Evolutionary conservation across 139 green algal genomes (phyloP).

Genomic region (Zygnema cylindricum): DNA sequence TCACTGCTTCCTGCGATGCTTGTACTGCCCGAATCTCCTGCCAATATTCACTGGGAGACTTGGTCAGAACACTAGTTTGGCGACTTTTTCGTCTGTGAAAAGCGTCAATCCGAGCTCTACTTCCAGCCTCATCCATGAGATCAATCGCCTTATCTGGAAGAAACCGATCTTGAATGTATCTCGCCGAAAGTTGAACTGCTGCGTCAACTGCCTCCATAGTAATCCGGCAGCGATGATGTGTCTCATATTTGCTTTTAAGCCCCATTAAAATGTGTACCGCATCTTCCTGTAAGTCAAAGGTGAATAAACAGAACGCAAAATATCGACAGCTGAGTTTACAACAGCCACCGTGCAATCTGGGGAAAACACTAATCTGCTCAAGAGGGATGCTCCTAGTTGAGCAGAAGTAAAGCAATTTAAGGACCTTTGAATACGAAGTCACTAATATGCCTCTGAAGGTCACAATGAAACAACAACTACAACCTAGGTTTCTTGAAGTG

Average conservation of each 20-base stretch:
- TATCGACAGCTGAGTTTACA: too few species aligned
- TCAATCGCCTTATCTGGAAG: constrained; percentile 98
- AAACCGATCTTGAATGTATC: constrained; percentile 86
- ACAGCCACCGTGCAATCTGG: too few species aligned
- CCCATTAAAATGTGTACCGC: constrained; percentile 82
- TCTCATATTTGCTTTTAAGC: constrained; percentile 82
- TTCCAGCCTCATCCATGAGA: constrained; percentile 96
- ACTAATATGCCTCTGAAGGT: too few species aligned
- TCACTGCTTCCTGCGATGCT: constrained; percentile 15
- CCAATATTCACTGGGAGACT: constrained; percentile 43
- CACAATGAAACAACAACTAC: too few species aligned
- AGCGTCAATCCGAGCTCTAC: constrained; percentile 79
- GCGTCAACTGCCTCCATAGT: constrained; percentile 70
- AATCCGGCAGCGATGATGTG: constrained; percentile 81
- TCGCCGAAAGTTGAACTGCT: constrained; percentile 69
- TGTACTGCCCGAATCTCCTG: constrained; percentile 47
- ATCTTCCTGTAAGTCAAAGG: constrained; percentile 64
- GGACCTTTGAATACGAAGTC: too few species aligned
- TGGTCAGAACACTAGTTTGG: constrained; percentile 73
- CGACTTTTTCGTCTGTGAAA: constrained; percentile 72
- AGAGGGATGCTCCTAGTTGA: too few species aligned
- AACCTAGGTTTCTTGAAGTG: too few species aligned
- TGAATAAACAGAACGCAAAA: too few species aligned
- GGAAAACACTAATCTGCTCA: too few species aligned
- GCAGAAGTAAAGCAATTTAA: too few species aligned